Base-by-base conservation (phyloP, 257 asterid genomes). In the Gentiana dahurica region DNA sequence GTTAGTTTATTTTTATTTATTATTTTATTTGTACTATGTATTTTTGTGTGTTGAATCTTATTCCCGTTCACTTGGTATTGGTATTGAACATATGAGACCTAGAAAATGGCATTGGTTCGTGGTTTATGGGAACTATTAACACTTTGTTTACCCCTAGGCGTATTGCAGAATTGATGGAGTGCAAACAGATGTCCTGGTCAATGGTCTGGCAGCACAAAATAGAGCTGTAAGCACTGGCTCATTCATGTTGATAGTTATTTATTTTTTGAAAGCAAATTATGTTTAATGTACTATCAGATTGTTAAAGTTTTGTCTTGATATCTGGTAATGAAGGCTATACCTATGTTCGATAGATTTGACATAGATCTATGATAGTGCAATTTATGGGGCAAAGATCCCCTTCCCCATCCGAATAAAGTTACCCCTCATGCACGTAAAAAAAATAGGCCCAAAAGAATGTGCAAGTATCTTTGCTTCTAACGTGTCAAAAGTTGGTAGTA, bases 121-220 rank as follows among this genome's bases (percentile, higher is more conserved):
- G 9, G 46, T 41, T 41, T 41, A 11, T 11, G 54, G 45, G 4
- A 13, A 53, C 4, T 12, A 13, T 44, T 39, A 34, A 55, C 3
- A 12, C 34, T 58, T 35, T 12, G 44, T 75, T 75, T 49, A 10
- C 59, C 71, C 57, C 65, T 53, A 89, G 97, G 95, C 93, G 43
- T 89, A 89, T 68, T 84, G 97, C 84, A 89, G 77, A 70, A 80
- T 86, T 56, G 95, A 86, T 33, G 95, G 95, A 60, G 75, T 80
- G 70, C 88, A 73, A 61, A 75, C 78, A 8, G 97, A 89, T 68
- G 71, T 86, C 72, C 89, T 89, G 56, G 68, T 86, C 61, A 63
- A 60, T 64, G 93, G 93, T 49, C 24, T 61, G 61, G 84, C 64
- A 49, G 76, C 86, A 59, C 97, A 89, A 71, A 89, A 89, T 62